Conservation (phyloP, 495 filamentous ascomycete species). For the Penicillium manginii region DNA sequence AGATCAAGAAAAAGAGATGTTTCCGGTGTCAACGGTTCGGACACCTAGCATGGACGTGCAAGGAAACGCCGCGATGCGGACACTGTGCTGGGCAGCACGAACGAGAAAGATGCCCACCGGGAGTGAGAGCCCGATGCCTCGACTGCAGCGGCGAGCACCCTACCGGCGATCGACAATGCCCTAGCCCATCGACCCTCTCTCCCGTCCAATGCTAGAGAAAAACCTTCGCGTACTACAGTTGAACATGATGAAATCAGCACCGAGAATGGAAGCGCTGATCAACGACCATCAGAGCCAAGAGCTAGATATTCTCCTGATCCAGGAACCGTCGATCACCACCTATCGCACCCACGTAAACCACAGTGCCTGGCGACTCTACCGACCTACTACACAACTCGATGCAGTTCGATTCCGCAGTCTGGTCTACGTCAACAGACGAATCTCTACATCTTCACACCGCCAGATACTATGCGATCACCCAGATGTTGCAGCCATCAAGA, state of each 20-base stretch:
- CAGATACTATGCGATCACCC: slow-evolving; percentile 26
- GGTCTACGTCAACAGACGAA: slow-evolving; percentile 28
- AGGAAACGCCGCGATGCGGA: slow-evolving; percentile 30
- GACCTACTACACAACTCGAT: slow-evolving; percentile 16
- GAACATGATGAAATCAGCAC: slow-evolving; percentile 32
- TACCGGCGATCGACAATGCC: slow-evolving; percentile 23
- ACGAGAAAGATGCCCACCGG: slow-evolving; percentile 20
- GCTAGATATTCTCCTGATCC: slow-evolving; percentile 32
- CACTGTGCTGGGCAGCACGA: slow-evolving; percentile 30
- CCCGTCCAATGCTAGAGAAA: slow-evolving; percentile 19
- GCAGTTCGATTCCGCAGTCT: background rate
- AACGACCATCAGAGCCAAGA: slow-evolving; percentile 29
- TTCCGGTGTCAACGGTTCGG: slow-evolving; percentile 32
- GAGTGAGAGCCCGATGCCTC: slow-evolving; percentile 22
- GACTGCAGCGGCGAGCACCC: slow-evolving; percentile 30
- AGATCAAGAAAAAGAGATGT: slow-evolving; percentile 30
- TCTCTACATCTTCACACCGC: slow-evolving; percentile 29
- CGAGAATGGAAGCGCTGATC: slow-evolving; percentile 35
- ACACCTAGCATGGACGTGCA: slow-evolving; percentile 36
- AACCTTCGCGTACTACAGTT: slow-evolving; percentile 26
- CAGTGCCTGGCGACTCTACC: slow-evolving; percentile 35
- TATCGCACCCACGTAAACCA: slow-evolving; percentile 32
- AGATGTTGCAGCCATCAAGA: slow-evolving; percentile 25
- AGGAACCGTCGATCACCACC: slow-evolving; percentile 28
- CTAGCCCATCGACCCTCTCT: slow-evolving; percentile 10